Conservation (phyloP, 2,329 filamentous ascomycete genomes). For the Aspergillus luchuensis region DNA sequence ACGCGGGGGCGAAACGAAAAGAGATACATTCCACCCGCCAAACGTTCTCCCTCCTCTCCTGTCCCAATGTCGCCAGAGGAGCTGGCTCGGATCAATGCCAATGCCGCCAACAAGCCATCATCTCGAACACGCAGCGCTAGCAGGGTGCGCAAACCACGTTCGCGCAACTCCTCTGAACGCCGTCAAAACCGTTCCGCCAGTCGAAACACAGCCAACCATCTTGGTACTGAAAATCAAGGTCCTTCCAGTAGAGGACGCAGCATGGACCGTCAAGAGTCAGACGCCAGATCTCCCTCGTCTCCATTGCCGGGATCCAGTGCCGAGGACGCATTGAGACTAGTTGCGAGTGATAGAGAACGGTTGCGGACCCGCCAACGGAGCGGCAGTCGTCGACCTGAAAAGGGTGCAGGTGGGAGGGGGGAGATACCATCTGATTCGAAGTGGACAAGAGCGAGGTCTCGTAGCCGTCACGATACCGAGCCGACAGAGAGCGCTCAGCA, state of each 20-base stretch:
- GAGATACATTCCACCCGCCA: conserved; percentile 72
- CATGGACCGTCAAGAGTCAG: conserved; percentile 60
- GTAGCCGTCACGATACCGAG: conserved; percentile 38
- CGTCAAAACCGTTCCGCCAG: conserved; percentile 45
- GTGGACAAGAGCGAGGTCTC: conserved; percentile 37
- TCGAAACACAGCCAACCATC: conserved; percentile 43
- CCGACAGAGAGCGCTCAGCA: conserved; percentile 17
- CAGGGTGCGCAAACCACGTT: conserved; percentile 54
- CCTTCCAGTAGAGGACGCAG: conserved; percentile 59
- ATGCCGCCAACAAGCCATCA: conserved; percentile 45
- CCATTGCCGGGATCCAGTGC: conserved; percentile 65
- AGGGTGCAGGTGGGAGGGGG: conserved; percentile 45
- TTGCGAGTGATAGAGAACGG: conserved; percentile 48
- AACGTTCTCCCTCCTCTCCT: conserved; percentile 87
- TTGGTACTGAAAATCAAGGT: conserved; percentile 32
- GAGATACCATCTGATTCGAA: conserved; percentile 52
- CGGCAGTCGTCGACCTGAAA: conserved; percentile 51
- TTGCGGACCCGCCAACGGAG: conserved; percentile 53
- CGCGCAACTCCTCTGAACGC: conserved; percentile 32
- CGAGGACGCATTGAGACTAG: conserved; percentile 59
- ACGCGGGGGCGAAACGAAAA: conserved; percentile 65
- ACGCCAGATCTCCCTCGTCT: conserved; percentile 72
- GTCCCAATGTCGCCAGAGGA: conserved; percentile 95
- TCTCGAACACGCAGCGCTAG: conserved; percentile 46
- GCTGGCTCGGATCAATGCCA: conserved; percentile 51